Evolutionary conservation across 208 protist genomes (phyloP).

Genomic region (Phytomonas sp.): DNA sequence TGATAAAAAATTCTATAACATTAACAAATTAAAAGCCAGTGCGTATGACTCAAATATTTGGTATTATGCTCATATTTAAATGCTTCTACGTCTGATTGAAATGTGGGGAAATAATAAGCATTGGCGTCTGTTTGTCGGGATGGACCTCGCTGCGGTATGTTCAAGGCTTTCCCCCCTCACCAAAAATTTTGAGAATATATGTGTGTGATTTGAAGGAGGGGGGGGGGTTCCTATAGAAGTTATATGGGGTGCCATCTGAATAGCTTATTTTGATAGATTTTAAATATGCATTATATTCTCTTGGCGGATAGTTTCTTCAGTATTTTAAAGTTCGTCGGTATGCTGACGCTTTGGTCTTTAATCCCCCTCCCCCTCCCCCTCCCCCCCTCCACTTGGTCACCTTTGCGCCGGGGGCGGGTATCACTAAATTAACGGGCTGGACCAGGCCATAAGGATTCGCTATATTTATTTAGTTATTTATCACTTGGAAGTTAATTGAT

Average conservation of each 20-base stretch:
- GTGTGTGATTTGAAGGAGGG: neutral
- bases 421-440: too few relatives aligned
- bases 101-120: neutral
- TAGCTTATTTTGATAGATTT: neutral
- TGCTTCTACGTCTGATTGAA: neutral
- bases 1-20: too few relatives aligned
- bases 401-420: too few relatives aligned
- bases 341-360: neutral
- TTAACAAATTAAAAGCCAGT: too few relatives aligned
- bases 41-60: too few relatives aligned
- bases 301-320: neutral
- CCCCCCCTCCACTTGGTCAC: too few relatives aligned
- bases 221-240: too few relatives aligned
- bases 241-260: neutral
- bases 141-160: neutral
- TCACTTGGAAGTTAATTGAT: slow-evolving; percentile 16
- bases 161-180: too few relatives aligned
- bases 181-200: too few relatives aligned
- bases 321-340: neutral
- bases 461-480: slow-evolving; percentile 9
- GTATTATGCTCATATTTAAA: too few relatives aligned
- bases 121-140: neutral
- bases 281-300: neutral
- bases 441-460: too few relatives aligned
- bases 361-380: too few relatives aligned